Evolutionary conservation across 148 eudicot species (phyloP), one percentile per base, ranked within the genome.

Genomic region (Polygonum aviculare): DNA sequence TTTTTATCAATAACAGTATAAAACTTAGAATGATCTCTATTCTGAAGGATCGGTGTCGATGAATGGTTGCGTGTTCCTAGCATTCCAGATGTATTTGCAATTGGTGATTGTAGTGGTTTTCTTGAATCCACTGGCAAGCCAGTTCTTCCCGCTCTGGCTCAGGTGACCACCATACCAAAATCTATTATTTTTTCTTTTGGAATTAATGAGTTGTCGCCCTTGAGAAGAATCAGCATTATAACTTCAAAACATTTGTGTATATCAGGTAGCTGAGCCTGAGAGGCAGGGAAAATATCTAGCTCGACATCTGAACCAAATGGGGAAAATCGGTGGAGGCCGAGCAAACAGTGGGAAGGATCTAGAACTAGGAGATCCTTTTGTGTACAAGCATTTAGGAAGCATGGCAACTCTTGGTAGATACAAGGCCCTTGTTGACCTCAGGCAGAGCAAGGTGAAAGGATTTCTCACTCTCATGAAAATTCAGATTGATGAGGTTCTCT

Each of bases 331-430:
- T 5, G 91, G 94, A 12, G 97, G 91, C 33, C 92, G 78, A 77
- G 97, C 98, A 51, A 84, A 86, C 77, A 79, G 83, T 33, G 82
- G 86, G 60, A 78, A 84, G 54, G 89, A 90, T 15, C 52, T 87
- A 55, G 94, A 84, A 31, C 78, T 89, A 2, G 98, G 98, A 38
- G 78, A 81, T 18, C 84, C 92, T 18, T 95, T 95, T 78, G 91
- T 89, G 11, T 95, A 95, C 82, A 89, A 72, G 84, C 99, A 95
- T 87, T 74, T 95, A 73, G 98, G 98, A 14, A 89, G 93, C 81
- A 95, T 95, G 99, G 99, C 99, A 47, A 95, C 99, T 38, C 69
- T 95, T 71, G 98, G 99, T 76, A 84, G 99, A 59, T 95, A 88
- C 86, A 95, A 95, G 83, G 99, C 99, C 45, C 94, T 95, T 31